Percentiles rank a stretch among this genome's conserved stretches.
Conservation (phyloP, 352 stramenopile genomes). For the Phytophthora pluvialis region DNA sequence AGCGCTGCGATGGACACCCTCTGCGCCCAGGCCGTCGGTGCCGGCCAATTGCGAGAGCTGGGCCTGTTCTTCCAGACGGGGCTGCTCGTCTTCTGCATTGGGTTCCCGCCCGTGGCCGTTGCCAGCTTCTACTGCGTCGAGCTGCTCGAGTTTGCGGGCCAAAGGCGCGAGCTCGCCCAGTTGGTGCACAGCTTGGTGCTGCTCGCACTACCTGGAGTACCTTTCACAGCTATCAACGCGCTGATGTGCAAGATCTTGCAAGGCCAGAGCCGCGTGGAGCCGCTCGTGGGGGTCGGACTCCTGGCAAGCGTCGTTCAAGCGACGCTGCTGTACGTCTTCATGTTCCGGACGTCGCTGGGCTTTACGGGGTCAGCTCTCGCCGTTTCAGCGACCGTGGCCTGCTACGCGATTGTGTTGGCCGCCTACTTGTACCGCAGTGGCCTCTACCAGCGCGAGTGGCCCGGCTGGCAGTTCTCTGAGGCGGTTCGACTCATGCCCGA, state of each 20-base stretch:
- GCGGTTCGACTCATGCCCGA: slow-evolving; percentile 69
- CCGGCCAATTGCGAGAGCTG: slow-evolving; percentile 87
- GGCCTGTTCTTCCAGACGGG: slow-evolving; percentile 90
- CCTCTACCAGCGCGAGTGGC: slow-evolving; percentile 75
- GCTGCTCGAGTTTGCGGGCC: slow-evolving; percentile 76
- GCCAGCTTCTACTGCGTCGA: slow-evolving; percentile 81
- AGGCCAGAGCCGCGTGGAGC: slow-evolving; percentile 84
- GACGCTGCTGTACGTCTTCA: slow-evolving; percentile 85
- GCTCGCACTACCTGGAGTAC: slow-evolving; percentile 78
- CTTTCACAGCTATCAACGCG: slow-evolving; percentile 73
- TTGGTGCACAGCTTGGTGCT: slow-evolving; percentile 73
- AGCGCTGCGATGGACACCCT: slow-evolving; percentile 91
- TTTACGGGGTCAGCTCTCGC: slow-evolving; percentile 85
- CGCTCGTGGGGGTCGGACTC: slow-evolving; percentile 83
- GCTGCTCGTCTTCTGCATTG: slow-evolving; percentile 65
- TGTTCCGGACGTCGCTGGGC: slow-evolving; percentile 79
- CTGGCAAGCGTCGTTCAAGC: slow-evolving; percentile 83
- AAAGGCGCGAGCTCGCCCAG: slow-evolving; percentile 68
- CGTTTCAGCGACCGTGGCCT: slow-evolving; percentile 54
- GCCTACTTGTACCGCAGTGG: slow-evolving; percentile 73
- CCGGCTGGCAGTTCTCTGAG: slow-evolving; percentile 72
- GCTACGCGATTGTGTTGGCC: slow-evolving; percentile 70
- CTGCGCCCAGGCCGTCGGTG: slow-evolving; percentile 83
- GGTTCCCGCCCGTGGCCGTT: slow-evolving; percentile 65
- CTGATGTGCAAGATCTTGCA: slow-evolving; percentile 87